A percentile compares a stretch with the other conserved stretches of the same genome.
phyloP scores from a whole-genome alignment of 331 rosid species.

The Malus hybrid region DNA sequence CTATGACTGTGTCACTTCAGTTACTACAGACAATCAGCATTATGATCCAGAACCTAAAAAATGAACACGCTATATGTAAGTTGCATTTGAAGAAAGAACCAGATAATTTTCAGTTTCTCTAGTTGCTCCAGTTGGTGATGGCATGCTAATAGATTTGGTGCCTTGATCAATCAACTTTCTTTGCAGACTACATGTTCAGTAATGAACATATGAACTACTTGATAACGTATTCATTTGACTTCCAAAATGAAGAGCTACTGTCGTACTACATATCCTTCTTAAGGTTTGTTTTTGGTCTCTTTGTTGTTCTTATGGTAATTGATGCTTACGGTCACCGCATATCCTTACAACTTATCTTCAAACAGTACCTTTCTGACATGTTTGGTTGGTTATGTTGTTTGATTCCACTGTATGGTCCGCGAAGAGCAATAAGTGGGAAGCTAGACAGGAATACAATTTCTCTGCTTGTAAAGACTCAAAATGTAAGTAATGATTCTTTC shows the following conservation, averaged over 20 bases:
- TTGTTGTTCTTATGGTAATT: slow-evolving; percentile 12
- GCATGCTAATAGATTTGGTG: slow-evolving; percentile 13
- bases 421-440: slow-evolving; percentile 90
- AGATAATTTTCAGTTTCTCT: slow-evolving; percentile 6
- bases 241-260: slow-evolving; percentile 69
- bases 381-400: slow-evolving; percentile 21
- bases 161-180: slow-evolving; percentile 8
- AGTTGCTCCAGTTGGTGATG: slow-evolving; percentile 11
- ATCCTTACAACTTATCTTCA: background rate
- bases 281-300: slow-evolving; percentile 48
- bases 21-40: slow-evolving; percentile 84
- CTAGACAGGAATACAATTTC: slow-evolving; percentile 78
- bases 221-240: slow-evolving; percentile 72
- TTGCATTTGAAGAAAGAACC: slow-evolving; percentile 24
- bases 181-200: slow-evolving; percentile 82
- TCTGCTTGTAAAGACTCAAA: slow-evolving; percentile 67
- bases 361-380: slow-evolving; percentile 2
- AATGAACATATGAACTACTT: slow-evolving; percentile 65
- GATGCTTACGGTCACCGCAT: background rate
- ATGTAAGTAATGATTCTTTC: slow-evolving; percentile 27
- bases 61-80: slow-evolving; percentile 84
- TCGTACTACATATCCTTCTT: slow-evolving; percentile 83
- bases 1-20: slow-evolving; percentile 60
- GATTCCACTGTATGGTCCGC: slow-evolving; percentile 25
- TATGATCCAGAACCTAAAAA: slow-evolving; percentile 76